Evolutionary conservation across 1,284 basidiomycete genomes (phyloP).

Genomic region (Salmacisia buchloeana): DNA sequence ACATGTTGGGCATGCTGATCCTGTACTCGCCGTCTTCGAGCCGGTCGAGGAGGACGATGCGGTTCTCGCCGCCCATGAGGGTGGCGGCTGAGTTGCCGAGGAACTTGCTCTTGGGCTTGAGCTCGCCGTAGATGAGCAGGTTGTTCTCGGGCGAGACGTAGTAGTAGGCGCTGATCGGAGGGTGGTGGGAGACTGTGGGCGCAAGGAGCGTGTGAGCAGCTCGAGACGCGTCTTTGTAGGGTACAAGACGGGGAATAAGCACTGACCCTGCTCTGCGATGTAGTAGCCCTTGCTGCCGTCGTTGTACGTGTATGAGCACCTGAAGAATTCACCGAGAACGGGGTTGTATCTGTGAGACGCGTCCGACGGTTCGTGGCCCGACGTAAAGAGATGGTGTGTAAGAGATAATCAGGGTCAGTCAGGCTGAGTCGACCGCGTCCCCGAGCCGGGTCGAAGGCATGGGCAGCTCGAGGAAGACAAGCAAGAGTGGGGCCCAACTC

Average conservation of each 20-base stretch:
- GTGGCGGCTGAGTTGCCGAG: constrained; percentile 66
- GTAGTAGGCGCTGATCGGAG: constrained; percentile 92
- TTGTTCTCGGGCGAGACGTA: constrained; percentile 89
- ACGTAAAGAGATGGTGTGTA: not conserved
- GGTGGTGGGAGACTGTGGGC: constrained; percentile 75
- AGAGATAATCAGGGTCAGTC: not conserved
- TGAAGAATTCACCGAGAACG: constrained; percentile 93
- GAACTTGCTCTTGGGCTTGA: constrained; percentile 92
- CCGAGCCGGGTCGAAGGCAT: too few relatives aligned
- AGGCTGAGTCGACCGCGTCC: too few relatives aligned
- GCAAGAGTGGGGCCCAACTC: constrained; percentile 12
- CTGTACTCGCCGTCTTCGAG: constrained; percentile 44
- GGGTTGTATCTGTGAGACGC: constrained; percentile 68
- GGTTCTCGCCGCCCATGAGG: constrained; percentile 85
- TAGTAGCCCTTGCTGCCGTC: constrained; percentile 91
- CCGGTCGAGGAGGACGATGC: constrained; percentile 40
- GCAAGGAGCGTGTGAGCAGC: not conserved
- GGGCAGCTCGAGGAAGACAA: too few relatives aligned
- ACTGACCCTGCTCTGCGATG: constrained; percentile 85
- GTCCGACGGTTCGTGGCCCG: not conserved
- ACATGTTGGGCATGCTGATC: constrained; percentile 54
- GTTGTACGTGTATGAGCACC: constrained; percentile 87
- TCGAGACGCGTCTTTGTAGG: not conserved
- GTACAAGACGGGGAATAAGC: constrained; percentile 20
- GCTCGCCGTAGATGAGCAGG: constrained; percentile 75